Evolutionary conservation across 768 basidiomycete species (phyloP).

Genomic region (Tephrocybe sp.): DNA sequence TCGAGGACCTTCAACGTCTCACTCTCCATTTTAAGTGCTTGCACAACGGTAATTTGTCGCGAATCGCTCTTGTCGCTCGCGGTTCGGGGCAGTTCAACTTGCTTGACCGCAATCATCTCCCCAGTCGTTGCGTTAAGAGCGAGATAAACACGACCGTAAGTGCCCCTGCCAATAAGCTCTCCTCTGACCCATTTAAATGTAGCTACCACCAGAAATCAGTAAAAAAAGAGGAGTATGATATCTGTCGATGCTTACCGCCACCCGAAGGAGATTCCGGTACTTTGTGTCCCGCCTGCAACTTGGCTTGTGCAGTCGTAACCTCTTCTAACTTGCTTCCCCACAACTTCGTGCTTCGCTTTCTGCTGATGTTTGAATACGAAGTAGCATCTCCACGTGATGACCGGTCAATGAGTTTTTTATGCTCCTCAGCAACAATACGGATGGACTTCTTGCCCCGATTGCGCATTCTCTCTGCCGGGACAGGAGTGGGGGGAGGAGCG

Average conservation of each 20-base stretch:
- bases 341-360: conserved; percentile 89
- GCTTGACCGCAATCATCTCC: conserved; percentile 99
- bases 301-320: conserved; percentile 75
- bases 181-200: conserved; percentile 99
- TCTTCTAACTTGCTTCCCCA: conserved; percentile 96
- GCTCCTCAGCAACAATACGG: conserved; percentile 86
- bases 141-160: conserved; percentile 95
- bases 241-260: conserved; percentile 54
- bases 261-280: conserved; percentile 62
- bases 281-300: conserved; percentile 38
- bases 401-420: conserved; percentile 75
- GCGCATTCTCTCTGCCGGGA: conserved; percentile 37
- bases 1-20: conserved; percentile 96
- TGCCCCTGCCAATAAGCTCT: conserved; percentile 95
- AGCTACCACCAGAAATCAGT: conserved; percentile 42
- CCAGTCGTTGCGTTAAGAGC: conserved; percentile 95
- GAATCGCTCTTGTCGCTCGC: conserved; percentile 89
- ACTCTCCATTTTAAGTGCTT: conserved; percentile 92
- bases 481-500: conserved; percentile 35
- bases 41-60: conserved; percentile 81
- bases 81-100: conserved; percentile 93
- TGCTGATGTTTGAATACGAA: conserved; percentile 48
- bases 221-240: neutral
- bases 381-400: conserved; percentile 59
- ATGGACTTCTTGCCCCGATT: conserved; percentile 86